Evolutionary conservation across 2,329 filamentous ascomycete species (phyloP).

Genomic region (Fusarium ramigenum): DNA sequence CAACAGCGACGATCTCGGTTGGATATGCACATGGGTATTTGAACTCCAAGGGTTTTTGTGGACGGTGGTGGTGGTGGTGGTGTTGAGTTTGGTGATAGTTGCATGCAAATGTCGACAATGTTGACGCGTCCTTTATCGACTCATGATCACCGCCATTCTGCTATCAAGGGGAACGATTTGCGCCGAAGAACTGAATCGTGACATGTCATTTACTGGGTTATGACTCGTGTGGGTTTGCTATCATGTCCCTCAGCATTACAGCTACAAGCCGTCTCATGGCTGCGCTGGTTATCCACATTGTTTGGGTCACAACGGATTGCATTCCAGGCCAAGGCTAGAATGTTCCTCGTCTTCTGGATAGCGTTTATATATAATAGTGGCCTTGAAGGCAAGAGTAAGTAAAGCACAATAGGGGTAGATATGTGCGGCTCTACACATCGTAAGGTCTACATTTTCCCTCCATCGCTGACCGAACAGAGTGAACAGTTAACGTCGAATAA

Average conservation of each 20-base stretch:
- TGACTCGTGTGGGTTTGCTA: background rate
- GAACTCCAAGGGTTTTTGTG: background rate
- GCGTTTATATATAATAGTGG: background rate
- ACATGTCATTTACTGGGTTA: background rate
- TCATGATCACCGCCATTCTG: background rate
- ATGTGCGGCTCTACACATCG: background rate
- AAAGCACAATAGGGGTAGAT: background rate
- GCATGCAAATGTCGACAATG: background rate
- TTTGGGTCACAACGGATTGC: background rate
- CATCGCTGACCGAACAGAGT: no score
- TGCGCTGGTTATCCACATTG: background rate
- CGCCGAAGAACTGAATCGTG: background rate
- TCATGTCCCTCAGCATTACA: background rate
- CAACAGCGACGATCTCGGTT: slow-evolving; percentile 14
- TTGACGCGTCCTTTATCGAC: slow-evolving; percentile 3
- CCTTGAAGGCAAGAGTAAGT: background rate
- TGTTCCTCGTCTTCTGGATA: background rate
- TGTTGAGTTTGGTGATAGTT: slow-evolving; percentile 7
- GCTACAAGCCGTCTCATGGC: background rate
- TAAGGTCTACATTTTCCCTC: background rate
- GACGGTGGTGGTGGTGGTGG: background rate
- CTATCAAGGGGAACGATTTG: background rate
- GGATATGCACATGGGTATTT: background rate
- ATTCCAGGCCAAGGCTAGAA: background rate
- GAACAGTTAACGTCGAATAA: background rate